Conservation (phyloP, 2,329 filamentous ascomycete genomes). For the Parastagonospora avenae region DNA sequence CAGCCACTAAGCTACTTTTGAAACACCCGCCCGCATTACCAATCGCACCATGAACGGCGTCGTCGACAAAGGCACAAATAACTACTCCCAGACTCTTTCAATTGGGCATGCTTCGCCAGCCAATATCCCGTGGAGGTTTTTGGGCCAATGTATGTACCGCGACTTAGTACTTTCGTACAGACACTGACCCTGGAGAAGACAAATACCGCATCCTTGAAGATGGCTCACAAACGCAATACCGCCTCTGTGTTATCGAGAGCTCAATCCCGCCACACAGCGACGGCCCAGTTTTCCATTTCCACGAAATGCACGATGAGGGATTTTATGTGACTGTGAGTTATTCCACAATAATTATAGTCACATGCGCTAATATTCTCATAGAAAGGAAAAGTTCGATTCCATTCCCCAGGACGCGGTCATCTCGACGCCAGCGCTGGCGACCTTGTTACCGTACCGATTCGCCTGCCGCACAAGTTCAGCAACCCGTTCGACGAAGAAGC, state of each 20-base stretch:
- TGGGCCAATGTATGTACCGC: slow-evolving; percentile 7
- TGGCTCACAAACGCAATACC: slow-evolving; percentile 8
- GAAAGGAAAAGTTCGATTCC: slow-evolving; percentile 12
- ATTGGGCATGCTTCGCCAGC: slow-evolving; percentile 4
- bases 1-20: background rate
- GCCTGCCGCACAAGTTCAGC: slow-evolving; percentile 10
- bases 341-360: background rate
- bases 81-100: slow-evolving; percentile 1
- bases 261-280: slow-evolving; percentile 5
- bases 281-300: slow-evolving; percentile 11
- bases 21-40: background rate
- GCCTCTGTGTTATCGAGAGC: slow-evolving; percentile 7
- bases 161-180: background rate
- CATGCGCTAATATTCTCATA: background rate
- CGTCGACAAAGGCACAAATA: slow-evolving; percentile 3
- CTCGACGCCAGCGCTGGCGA: slow-evolving; percentile 10
- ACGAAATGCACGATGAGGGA: slow-evolving; percentile 12
- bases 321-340: slow-evolving; percentile 6
- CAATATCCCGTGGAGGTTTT: slow-evolving; percentile 8
- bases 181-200: background rate
- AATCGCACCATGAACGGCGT: background rate
- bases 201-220: slow-evolving; percentile 12
- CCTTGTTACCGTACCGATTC: slow-evolving; percentile 9
- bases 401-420: slow-evolving; percentile 2
- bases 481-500: slow-evolving; percentile 13